Evolutionary conservation across 2,329 filamentous ascomycete genomes (phyloP), one percentile per base, ranked within the genome.

Genomic region (Ploettnerulaceae sp.): DNA sequence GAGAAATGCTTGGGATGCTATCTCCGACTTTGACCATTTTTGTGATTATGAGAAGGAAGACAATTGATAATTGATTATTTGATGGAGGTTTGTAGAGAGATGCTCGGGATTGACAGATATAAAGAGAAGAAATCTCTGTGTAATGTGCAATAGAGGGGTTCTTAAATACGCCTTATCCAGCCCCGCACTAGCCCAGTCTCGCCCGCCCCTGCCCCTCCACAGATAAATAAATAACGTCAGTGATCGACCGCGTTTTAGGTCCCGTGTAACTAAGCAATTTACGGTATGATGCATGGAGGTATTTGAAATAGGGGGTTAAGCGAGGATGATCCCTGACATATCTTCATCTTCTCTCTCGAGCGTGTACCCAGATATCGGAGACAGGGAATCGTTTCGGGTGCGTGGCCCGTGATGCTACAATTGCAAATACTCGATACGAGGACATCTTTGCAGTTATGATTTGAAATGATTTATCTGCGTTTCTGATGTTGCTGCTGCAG

Each of bases 1-100:
- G 77, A 15, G 89, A 80, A 47, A 93, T 69, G 67, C 81, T 71
- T 9, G 91, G 91, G 49, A 97, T 74, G 55, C 76, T 69, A 66
- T 96, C 89, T 64, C 91, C 90, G 51, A 81, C 81, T 59, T 85
- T 77, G 63, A 96, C 57, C 55, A 58, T 58, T 14, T 46, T 56
- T 48, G 46, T 46, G 47, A 43, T 44, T 51, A 43, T 84, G 54
- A 77, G 15, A 8, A 25, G n/a, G n/a, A n/a, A n/a, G n/a, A n/a
- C n/a, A n/a, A n/a, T n/a, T n/a, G n/a, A n/a, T 34, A 24, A 26
- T 31, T 21, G 33, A 31, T 34, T 28, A n/a, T 37, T 15, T 36
- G 29, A 5, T 20, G n/a, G n/a, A 25, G 12, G 14, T 12, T 12
- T 29, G 24, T 37, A 25, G 32, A 37, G 12, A 15, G 17, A 17